phyloP scores from a whole-genome alignment of 305 asterid genomes.

The Ajuga reptans region DNA sequence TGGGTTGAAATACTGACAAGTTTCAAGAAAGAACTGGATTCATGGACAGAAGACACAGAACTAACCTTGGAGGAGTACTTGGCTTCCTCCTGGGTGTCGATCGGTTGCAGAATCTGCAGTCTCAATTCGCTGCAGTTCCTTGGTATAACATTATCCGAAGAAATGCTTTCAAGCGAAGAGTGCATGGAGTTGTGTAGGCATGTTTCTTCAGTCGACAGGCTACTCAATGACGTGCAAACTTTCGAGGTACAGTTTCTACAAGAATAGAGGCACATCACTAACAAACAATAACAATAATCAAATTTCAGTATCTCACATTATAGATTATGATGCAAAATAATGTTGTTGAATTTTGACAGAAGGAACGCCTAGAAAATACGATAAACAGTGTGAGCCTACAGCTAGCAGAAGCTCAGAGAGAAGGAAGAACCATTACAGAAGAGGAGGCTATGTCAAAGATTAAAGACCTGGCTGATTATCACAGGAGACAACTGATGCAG shows the following conservation, averaged over 20 bases:
- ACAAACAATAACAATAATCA: not conserved
- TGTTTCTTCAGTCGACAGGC: constrained; percentile 21
- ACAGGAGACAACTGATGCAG: constrained; percentile 25
- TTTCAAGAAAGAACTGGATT: constrained; percentile 31
- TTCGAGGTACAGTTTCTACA: too few species aligned
- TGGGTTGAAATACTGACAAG: constrained; percentile 31
- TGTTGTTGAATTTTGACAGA: constrained; percentile 19
- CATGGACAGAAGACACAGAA: constrained; percentile 16
- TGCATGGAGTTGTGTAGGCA: constrained; percentile 25
- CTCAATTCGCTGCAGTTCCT: constrained; percentile 29
- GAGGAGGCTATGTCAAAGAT: constrained; percentile 24
- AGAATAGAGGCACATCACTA: not conserved
- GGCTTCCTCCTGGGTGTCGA: constrained; percentile 19
- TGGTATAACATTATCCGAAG: constrained; percentile 26
- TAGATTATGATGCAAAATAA: not conserved
- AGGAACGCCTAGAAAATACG: constrained; percentile 26
- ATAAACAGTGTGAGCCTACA: constrained; percentile 20
- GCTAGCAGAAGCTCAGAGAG: constrained; percentile 5
- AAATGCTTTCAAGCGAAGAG: constrained; percentile 26
- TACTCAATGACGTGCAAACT: constrained; percentile 39
- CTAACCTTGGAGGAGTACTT: constrained; percentile 39
- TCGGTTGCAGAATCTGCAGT: constrained; percentile 24
- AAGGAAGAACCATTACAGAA: not conserved
- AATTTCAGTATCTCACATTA: not conserved
- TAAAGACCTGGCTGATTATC: constrained; percentile 17